Evolutionary conservation across 2,329 filamentous ascomycete species (phyloP), one percentile per base, ranked within the genome.

Genomic region (Cercospora zeina): DNA sequence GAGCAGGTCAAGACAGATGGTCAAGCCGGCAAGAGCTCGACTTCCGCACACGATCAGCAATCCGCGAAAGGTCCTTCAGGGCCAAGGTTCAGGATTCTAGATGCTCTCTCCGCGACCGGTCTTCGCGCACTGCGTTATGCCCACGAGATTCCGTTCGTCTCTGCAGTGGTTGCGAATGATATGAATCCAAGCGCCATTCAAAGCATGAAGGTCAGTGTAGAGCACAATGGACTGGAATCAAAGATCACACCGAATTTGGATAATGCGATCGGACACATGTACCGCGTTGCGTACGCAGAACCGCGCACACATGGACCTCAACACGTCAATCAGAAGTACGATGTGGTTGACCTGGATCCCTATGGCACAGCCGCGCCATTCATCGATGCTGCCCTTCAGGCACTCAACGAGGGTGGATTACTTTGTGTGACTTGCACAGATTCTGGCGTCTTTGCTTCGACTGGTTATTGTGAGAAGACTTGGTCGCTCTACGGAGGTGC

Each of bases 371-470:
- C 93, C 0, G 91, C 90, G 9, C 90, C 91, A 1, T 99, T 99
- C 76, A 83, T 99, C 58, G 95, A 99, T 73, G 87, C 91, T 1
- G 92, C 95, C 1, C 81, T 99, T 8, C 93, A 97, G 77, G 87
- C 90, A 1, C 84, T 97, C 7, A 87, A 89, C 66, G 91, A 97
- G 69, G 93, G 93, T 1, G 95, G 95, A 3, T 81, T 99, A 39
- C 83, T 99, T 4, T 97, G 93, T 74, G 89, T 99, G 4, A 99
- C 95, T 1, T 99, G 95, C 77, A 99, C 95, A 0, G 95, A 99
- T 75, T 93, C 93, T 9, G 92, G 90, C 9, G 91, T 99, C 2
- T 99, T 93, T 84, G 93, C 93, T 1, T 96, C 93, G 0, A 90
- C 91, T 69, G 91, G 93, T 60, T 99, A 97, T 73, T 87, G 90